Percentiles rank a stretch among this genome's conserved stretches.
These are phyloP conservation scores for Ogataea pilisensis DNA, from an alignment of 805 yeast species.

Conservation along the genomic window DNA sequence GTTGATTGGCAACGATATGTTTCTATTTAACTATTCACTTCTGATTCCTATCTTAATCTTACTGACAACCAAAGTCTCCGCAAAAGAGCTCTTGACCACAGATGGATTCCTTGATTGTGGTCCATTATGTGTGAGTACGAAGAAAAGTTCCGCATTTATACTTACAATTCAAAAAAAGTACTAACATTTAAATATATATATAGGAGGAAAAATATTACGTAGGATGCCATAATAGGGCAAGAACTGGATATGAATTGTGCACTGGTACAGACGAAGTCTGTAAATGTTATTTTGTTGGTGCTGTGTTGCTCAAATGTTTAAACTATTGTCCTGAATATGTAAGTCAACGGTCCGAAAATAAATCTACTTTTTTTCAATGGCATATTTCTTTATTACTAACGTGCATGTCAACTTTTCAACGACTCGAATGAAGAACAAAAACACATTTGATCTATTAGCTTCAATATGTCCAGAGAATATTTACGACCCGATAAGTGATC, in stretches of 20 bases:
- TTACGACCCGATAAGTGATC: conserved; percentile 13
- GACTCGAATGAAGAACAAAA: conserved; percentile 13
- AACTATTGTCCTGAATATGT: conserved; percentile 24
- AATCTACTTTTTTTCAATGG: too few species aligned
- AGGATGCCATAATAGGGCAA: conserved; percentile 22
- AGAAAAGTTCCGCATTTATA: too few species aligned
- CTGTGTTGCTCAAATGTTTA: conserved; percentile 19
- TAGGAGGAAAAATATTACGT: conserved; percentile 23
- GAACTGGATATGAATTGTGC: conserved; percentile 17
- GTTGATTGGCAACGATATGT: too few species aligned
- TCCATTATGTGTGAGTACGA: conserved; percentile 22
- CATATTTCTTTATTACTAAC: too few species aligned
- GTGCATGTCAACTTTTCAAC: too few species aligned
- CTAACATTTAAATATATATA: background rate
- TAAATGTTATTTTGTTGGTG: conserved; percentile 27
- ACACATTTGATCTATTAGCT: conserved; percentile 17
- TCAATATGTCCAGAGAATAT: conserved; percentile 17
- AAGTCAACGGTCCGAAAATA: too few species aligned
- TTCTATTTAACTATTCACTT: too few species aligned
- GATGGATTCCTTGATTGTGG: conserved; percentile 21
- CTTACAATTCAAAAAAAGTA: too few species aligned
- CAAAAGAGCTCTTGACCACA: conserved; percentile 7
- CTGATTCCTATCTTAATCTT: background rate
- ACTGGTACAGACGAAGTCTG: conserved; percentile 20
- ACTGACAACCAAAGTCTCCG: conserved; percentile 5